These are phyloP conservation scores for Colletotrichum navitas DNA, from an alignment of 2,329 filamentous ascomycete genomes.

Conservation along the genomic window DNA sequence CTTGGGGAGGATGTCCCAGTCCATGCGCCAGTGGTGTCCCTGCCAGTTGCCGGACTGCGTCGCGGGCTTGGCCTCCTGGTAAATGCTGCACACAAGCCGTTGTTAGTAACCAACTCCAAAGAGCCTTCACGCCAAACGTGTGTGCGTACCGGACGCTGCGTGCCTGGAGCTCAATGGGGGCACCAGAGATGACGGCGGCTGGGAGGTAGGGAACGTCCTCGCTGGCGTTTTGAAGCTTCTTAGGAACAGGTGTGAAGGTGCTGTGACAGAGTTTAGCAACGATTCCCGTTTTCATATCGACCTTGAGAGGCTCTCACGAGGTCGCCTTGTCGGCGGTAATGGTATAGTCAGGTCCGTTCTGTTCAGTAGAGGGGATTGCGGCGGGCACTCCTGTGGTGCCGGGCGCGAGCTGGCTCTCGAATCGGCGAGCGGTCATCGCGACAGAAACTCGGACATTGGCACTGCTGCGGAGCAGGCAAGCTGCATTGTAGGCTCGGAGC, in stretches of 20 bases:
- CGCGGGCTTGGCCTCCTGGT: constrained; percentile 90
- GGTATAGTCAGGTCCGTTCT: constrained; percentile 84
- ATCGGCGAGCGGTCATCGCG: constrained; percentile 63
- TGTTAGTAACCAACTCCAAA: neutral
- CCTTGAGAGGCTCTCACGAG: constrained; percentile 70
- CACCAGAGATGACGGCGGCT: constrained; percentile 90
- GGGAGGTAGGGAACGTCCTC: constrained; percentile 81
- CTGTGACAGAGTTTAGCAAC: constrained; percentile 59
- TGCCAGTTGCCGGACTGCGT: constrained; percentile 95
- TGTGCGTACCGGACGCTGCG: constrained; percentile 86
- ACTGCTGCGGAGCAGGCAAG: constrained; percentile 64
- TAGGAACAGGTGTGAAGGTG: constrained; percentile 90
- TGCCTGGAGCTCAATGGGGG: constrained; percentile 92
- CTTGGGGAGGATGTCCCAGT: constrained; percentile 94
- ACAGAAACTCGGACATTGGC: constrained; percentile 53
- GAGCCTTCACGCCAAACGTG: neutral
- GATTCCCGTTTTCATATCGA: constrained; percentile 2
- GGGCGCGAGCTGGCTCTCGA: constrained; percentile 65
- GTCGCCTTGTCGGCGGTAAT: constrained; percentile 88
- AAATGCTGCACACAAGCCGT: constrained; percentile 74
- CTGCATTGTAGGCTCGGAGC: constrained; percentile 68
- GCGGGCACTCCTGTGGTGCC: constrained; percentile 48
- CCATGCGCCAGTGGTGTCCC: constrained; percentile 91
- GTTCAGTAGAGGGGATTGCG: constrained; percentile 54
- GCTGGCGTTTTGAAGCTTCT: constrained; percentile 89